phyloP scores from a whole-genome alignment of 495 filamentous ascomycete genomes.

The Talaromyces borbonicus region DNA sequence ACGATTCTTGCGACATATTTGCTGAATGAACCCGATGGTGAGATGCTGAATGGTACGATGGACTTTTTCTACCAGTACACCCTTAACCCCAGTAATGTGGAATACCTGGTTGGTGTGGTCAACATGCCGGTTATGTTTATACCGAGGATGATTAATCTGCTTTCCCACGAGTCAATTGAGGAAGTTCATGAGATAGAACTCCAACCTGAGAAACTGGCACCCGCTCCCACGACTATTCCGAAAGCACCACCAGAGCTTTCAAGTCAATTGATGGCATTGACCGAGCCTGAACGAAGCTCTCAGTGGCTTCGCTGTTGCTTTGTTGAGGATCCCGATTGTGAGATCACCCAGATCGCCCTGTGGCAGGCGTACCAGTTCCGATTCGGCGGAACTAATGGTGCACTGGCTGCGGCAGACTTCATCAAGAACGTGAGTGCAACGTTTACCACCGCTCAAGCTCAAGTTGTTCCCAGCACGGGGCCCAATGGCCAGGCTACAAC shows the following conservation, averaged over 20 bases:
- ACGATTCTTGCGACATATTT: conserved; percentile 68
- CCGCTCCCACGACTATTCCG: conserved; percentile 54
- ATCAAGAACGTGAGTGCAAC: conserved; percentile 87
- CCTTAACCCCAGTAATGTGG: conserved; percentile 74
- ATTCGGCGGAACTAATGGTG: conserved; percentile 52
- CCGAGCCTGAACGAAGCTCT: conserved; percentile 81
- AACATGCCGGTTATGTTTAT: conserved; percentile 59
- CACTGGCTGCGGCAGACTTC: conserved; percentile 86
- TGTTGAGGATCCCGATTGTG: conserved; percentile 70
- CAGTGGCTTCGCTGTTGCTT: conserved; percentile 64
- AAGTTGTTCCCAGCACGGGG: conserved; percentile 50
- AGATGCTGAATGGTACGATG: conserved; percentile 72
- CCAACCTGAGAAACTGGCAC: conserved; percentile 37
- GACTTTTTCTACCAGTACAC: conserved; percentile 97
- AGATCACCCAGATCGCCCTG: conserved; percentile 90
- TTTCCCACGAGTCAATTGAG: conserved; percentile 53
- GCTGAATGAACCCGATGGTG: conserved; percentile 76
- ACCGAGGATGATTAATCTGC: conserved; percentile 63
- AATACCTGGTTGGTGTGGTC: conserved; percentile 47
- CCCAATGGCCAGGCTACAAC: conserved; percentile 29
- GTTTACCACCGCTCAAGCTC: conserved; percentile 67
- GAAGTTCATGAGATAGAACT: conserved; percentile 32
- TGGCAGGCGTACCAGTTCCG: conserved; percentile 94
- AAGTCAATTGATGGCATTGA: conserved; percentile 59
- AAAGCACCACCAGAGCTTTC: conserved; percentile 65